phyloP scores from a whole-genome alignment of 116 monocot species.

The Dioscorea cayenensis region DNA sequence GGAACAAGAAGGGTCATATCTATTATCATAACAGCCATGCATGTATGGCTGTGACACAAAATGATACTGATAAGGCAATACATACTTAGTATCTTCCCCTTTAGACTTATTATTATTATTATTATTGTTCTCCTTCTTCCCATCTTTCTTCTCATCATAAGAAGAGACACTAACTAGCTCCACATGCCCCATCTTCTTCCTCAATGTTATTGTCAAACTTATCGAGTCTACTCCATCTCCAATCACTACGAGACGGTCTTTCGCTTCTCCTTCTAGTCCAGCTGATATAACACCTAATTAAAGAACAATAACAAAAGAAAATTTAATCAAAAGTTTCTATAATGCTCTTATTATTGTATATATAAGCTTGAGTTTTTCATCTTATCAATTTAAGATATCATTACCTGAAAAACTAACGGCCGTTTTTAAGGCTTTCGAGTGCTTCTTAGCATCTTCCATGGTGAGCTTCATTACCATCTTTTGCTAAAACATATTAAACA shows the following conservation, averaged over 20 bases:
- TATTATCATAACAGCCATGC: too few species aligned
- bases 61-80: too few species aligned
- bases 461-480: constrained; percentile 16
- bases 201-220: background rate
- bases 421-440: constrained; percentile 9
- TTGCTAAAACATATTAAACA: constrained; percentile 7
- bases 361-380: too few species aligned
- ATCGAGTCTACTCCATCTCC: background rate
- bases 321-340: too few species aligned
- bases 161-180: background rate
- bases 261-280: background rate
- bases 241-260: background rate
- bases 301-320: background rate
- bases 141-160: constrained; percentile 3
- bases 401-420: constrained; percentile 13
- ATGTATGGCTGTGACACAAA: too few species aligned
- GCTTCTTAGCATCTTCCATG: constrained; percentile 18
- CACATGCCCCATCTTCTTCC: background rate
- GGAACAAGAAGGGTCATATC: too few species aligned
- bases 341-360: too few species aligned
- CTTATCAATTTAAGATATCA: too few species aligned
- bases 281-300: constrained; percentile 5
- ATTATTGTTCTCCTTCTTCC: background rate
- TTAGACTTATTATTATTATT: background rate
- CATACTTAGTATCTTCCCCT: too few species aligned